Conservation (phyloP, 306 rosid species). For the Begonia fuchsioides region DNA sequence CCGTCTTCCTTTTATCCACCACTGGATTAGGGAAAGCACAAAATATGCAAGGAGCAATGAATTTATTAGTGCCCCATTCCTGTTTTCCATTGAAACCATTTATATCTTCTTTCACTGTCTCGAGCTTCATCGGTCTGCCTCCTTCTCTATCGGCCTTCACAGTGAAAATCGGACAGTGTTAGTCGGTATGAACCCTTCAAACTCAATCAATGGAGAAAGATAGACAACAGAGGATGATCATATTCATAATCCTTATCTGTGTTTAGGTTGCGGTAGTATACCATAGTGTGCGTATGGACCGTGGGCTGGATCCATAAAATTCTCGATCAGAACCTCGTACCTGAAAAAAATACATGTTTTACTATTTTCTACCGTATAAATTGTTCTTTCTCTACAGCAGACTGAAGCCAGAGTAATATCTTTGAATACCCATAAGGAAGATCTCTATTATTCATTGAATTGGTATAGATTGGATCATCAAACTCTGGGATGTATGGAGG, state of each 20-base stretch:
- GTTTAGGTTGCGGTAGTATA: slow-evolving; percentile 3
- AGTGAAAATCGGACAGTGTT: slow-evolving; percentile 11
- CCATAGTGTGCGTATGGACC: slow-evolving; percentile 11
- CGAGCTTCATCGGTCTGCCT: slow-evolving; percentile 63
- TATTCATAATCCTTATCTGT: slow-evolving; percentile 5
- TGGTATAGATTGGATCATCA: slow-evolving; percentile 60
- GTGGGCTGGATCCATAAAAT: slow-evolving; percentile 14
- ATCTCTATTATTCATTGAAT: slow-evolving; percentile 55
- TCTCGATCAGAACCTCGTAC: slow-evolving; percentile 12
- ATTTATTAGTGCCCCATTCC: slow-evolving; percentile 30
- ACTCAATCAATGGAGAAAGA: neutral
- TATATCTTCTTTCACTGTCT: slow-evolving; percentile 25
- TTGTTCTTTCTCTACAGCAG: neutral
- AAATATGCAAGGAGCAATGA: slow-evolving; percentile 57
- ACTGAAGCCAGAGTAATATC: neutral
- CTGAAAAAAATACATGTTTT: no score
- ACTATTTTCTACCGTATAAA: no score
- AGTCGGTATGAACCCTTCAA: neutral
- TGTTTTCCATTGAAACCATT: slow-evolving; percentile 51
- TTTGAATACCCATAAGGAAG: slow-evolving; percentile 54
- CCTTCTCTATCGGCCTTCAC: slow-evolving; percentile 87
- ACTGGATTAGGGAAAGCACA: slow-evolving; percentile 12
- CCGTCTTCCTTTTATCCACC: neutral
- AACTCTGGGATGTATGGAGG: slow-evolving; percentile 62
- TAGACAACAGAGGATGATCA: neutral